Percentiles rank a stretch among this genome's conserved stretches.
Conservation (phyloP, 495 filamentous ascomycete species). For the Aspergillus steynii region DNA sequence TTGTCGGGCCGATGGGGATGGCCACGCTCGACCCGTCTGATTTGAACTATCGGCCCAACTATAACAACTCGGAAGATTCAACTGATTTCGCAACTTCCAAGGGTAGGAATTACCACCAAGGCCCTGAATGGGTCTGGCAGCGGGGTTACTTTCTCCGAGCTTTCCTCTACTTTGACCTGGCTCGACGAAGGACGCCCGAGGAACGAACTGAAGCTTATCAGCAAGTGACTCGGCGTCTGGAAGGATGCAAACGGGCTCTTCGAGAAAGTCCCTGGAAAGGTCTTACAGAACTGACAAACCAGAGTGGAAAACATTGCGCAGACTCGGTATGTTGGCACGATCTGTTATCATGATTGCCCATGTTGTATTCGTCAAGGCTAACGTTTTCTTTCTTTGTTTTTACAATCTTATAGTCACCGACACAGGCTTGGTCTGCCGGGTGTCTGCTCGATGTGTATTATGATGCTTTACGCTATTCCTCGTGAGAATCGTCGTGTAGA, state of each 20-base stretch:
- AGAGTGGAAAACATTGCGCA: constrained; percentile 74
- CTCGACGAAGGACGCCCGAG: constrained; percentile 60
- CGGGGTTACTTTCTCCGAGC: constrained; percentile 93
- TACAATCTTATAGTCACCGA: constrained; percentile 63
- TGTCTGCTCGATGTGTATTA: constrained; percentile 95
- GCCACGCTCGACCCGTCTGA: constrained; percentile 92
- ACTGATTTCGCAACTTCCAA: constrained; percentile 87
- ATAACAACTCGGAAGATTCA: constrained; percentile 91
- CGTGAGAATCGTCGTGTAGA: constrained; percentile 1
- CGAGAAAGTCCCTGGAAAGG: constrained; percentile 81
- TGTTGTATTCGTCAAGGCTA: background rate
- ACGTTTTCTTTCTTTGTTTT: constrained; percentile 11
- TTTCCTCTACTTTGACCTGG: constrained; percentile 84
- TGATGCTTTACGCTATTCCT: constrained; percentile 62
- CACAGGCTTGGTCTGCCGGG: constrained; percentile 92
- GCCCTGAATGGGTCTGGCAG: constrained; percentile 99
- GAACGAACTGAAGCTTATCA: constrained; percentile 84
- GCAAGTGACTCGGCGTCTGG: constrained; percentile 81
- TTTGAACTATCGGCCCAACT: constrained; percentile 89
- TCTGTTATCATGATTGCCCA: constrained; percentile 6
- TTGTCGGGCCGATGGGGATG: constrained; percentile 90
- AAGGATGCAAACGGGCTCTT: constrained; percentile 80
- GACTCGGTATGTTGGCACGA: constrained; percentile 72
- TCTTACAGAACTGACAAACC: constrained; percentile 89
- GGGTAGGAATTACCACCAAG: constrained; percentile 96